Evolutionary conservation across 1,139 yeast genomes (phyloP).

Genomic region (Nematodospora anomalae): DNA sequence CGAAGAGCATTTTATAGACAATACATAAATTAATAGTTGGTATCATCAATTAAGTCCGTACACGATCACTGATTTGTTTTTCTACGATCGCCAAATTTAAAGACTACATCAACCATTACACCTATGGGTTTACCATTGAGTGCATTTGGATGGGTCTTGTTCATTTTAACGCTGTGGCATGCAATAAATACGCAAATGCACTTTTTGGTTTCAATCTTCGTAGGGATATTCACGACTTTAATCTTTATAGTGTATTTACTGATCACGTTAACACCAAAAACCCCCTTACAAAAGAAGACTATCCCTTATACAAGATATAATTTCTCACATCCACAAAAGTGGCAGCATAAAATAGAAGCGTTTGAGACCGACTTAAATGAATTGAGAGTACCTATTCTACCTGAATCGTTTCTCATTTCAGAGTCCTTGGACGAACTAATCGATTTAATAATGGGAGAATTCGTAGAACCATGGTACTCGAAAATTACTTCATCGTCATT

Average conservation of each 20-base stretch:
- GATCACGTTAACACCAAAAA: neutral
- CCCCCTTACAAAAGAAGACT: neutral
- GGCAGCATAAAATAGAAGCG: slow-evolving; percentile 24
- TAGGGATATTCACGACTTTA: neutral
- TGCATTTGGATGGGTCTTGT: neutral
- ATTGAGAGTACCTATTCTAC: slow-evolving; percentile 34
- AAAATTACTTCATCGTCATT: slow-evolving; percentile 46
- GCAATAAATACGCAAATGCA: neutral
- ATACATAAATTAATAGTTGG: too few species aligned
- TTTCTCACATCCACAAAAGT: slow-evolving; percentile 27
- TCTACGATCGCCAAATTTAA: neutral
- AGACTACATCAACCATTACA: neutral
- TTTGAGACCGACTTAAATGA: slow-evolving; percentile 11
- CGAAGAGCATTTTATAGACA: too few species aligned
- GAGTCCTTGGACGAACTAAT: slow-evolving; percentile 54
- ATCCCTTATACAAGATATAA: slow-evolving; percentile 16
- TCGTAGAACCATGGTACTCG: slow-evolving; percentile 64
- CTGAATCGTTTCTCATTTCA: slow-evolving; percentile 54
- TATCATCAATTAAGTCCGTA: neutral
- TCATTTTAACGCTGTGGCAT: neutral
- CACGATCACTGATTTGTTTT: neutral
- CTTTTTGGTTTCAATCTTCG: neutral
- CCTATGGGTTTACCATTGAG: neutral
- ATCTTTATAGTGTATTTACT: neutral
- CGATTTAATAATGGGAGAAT: slow-evolving; percentile 55